Evolutionary conservation across 2,329 filamentous ascomycete species (phyloP).

Genomic region (Mycocentrospora acerina): DNA sequence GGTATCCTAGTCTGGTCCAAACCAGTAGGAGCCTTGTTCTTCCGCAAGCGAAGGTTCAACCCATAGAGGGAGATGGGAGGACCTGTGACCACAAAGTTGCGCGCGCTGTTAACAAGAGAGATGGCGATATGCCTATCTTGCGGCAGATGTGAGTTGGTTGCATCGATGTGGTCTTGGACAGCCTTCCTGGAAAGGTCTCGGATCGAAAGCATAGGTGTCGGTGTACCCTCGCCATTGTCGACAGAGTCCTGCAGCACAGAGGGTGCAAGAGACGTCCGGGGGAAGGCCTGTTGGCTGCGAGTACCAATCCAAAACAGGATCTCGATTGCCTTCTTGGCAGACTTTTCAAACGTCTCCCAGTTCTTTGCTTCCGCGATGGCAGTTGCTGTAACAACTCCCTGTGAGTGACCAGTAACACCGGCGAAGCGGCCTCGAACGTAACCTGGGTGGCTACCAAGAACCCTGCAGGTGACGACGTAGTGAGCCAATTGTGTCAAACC

Average conservation of each 20-base stretch:
- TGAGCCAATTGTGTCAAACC: conserved; percentile 94
- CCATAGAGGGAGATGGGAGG: conserved; percentile 95
- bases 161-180: conserved; percentile 94
- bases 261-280: conserved; percentile 88
- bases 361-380: conserved; percentile 86
- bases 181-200: conserved; percentile 85
- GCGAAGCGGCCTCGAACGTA: conserved; percentile 80
- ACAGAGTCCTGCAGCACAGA: conserved; percentile 88
- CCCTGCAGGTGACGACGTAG: conserved; percentile 91
- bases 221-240: conserved; percentile 90
- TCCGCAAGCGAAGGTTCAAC: conserved; percentile 90
- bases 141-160: conserved; percentile 94
- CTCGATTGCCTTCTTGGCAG: conserved; percentile 77
- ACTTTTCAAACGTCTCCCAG: conserved; percentile 88
- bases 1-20: conserved; percentile 93
- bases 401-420: conserved; percentile 93
- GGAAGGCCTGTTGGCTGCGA: conserved; percentile 95
- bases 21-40: conserved; percentile 96
- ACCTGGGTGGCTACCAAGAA: conserved; percentile 84
- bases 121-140: conserved; percentile 91
- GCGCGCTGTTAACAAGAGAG: conserved; percentile 93
- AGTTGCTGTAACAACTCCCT: conserved; percentile 91
- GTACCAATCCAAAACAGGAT: conserved; percentile 99
- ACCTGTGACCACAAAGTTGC: conserved; percentile 95
- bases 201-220: conserved; percentile 97